Conservation (phyloP, 2,329 filamentous ascomycete species). For the Colletotrichum euphorbiae region DNA sequence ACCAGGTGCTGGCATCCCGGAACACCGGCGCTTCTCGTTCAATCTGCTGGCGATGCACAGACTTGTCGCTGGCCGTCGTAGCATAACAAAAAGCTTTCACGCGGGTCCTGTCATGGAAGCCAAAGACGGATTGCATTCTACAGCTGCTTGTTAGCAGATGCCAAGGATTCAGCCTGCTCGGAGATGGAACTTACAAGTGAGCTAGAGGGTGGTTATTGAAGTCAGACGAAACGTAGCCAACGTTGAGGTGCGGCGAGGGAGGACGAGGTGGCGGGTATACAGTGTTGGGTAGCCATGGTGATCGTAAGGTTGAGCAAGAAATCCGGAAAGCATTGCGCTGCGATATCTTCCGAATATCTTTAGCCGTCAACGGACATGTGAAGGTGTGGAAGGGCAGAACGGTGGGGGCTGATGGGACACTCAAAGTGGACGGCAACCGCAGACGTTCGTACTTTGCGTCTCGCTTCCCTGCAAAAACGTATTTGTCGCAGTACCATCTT, state of each 20-base stretch:
- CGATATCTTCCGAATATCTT: slow-evolving; percentile 92
- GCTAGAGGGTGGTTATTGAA: slow-evolving; percentile 99
- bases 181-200: slow-evolving; percentile 71
- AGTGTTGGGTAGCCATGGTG: slow-evolving; percentile 84
- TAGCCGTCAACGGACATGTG: slow-evolving; percentile 90
- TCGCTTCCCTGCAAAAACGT: slow-evolving; percentile 71
- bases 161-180: not conserved
- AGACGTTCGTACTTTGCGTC: slow-evolving; percentile 75
- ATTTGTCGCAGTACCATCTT: slow-evolving; percentile 88
- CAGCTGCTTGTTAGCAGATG: slow-evolving; percentile 29
- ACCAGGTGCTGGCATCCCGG: slow-evolving; percentile 87
- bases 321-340: slow-evolving; percentile 95
- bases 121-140: slow-evolving; percentile 97
- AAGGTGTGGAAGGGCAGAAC: slow-evolving; percentile 98
- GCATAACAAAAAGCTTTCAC: slow-evolving; percentile 95
- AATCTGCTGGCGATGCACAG: slow-evolving; percentile 90
- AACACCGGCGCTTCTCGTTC: slow-evolving; percentile 93
- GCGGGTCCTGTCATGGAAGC: slow-evolving; percentile 79
- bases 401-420: slow-evolving; percentile 88
- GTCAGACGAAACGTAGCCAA: slow-evolving; percentile 97
- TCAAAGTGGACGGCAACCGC: slow-evolving; percentile 76
- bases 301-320: slow-evolving; percentile 86
- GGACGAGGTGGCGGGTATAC: slow-evolving; percentile 89
- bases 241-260: slow-evolving; percentile 84
- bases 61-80: slow-evolving; percentile 90